These are phyloP conservation scores for Aspergillus ruber DNA, from an alignment of 2,329 filamentous ascomycete genomes.

Conservation along the genomic window DNA sequence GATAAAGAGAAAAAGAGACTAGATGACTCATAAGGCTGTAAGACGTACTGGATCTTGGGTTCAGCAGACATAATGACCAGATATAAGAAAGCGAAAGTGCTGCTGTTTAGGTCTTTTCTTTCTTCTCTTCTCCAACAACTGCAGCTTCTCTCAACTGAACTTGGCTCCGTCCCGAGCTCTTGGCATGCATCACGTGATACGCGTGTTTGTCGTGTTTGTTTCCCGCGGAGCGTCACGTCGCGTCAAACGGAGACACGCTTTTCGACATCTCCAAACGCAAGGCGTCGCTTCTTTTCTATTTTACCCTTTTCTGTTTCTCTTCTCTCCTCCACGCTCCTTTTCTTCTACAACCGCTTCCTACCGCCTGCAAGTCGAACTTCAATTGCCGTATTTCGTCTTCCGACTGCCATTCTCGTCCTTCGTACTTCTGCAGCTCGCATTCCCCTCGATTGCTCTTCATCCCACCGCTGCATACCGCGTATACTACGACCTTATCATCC, in stretches of 20 bases:
- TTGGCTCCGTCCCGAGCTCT: constrained; percentile 2
- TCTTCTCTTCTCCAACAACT: not conserved
- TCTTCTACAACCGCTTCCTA: constrained; percentile 3
- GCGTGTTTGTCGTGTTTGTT: constrained; percentile 23
- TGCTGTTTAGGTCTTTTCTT: not conserved
- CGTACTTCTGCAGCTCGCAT: constrained; percentile 1
- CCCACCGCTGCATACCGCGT: not conserved
- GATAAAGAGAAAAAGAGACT: constrained; percentile 12
- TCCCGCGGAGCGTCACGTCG: constrained; percentile 28
- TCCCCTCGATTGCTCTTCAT: not conserved
- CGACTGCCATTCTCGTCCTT: constrained; percentile 9
- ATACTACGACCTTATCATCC: constrained; percentile 22
- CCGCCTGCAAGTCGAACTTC: not conserved
- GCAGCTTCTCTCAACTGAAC: constrained; percentile 9
- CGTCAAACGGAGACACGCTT: constrained; percentile 26
- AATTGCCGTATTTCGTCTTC: constrained; percentile 6
- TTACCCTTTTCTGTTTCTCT: constrained; percentile 9
- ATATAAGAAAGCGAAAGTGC: constrained; percentile 21
- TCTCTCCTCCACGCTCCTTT: constrained; percentile 5
- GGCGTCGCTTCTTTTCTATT: constrained; percentile 15
- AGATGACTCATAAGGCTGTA: constrained; percentile 15
- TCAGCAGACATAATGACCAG: constrained; percentile 52
- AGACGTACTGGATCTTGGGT: constrained; percentile 63
- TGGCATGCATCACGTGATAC: constrained; percentile 13
- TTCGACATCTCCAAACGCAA: constrained; percentile 28